phyloP scores from a whole-genome alignment of 305 asterid genomes.

The Nicotiana rustica region DNA sequence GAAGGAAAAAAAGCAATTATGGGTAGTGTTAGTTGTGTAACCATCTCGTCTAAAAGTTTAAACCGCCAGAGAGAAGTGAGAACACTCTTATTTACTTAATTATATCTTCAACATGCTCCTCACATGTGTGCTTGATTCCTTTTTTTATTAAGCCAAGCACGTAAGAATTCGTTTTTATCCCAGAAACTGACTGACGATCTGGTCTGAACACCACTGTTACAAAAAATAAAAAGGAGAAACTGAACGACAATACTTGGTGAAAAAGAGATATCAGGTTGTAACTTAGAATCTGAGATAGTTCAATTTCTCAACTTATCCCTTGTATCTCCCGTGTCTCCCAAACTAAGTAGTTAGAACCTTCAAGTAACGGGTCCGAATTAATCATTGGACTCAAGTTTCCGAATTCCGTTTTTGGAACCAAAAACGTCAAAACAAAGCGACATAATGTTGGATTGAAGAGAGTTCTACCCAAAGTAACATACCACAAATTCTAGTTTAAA shows the following conservation, averaged over 20 bases:
- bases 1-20: neutral
- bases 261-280: neutral
- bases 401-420: neutral
- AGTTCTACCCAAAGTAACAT: neutral
- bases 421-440: neutral
- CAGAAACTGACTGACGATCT: no score
- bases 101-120: conserved; percentile 13
- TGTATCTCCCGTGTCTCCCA: neutral
- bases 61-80: neutral
- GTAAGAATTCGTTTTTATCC: neutral
- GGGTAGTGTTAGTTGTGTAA: neutral
- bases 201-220: no score
- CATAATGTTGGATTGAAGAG: conserved; percentile 17
- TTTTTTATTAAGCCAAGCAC: neutral
- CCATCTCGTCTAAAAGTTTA: neutral
- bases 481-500: neutral
- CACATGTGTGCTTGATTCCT: neutral
- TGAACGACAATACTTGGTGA: neutral
- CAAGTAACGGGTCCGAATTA: conserved; percentile 18
- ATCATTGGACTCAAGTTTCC: neutral
- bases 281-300: neutral
- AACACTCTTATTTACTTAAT: neutral
- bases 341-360: conserved; percentile 10
- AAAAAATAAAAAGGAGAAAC: no score
- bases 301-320: neutral